Conservation (phyloP, 257 asterid species). For the Petrea volubilis region DNA sequence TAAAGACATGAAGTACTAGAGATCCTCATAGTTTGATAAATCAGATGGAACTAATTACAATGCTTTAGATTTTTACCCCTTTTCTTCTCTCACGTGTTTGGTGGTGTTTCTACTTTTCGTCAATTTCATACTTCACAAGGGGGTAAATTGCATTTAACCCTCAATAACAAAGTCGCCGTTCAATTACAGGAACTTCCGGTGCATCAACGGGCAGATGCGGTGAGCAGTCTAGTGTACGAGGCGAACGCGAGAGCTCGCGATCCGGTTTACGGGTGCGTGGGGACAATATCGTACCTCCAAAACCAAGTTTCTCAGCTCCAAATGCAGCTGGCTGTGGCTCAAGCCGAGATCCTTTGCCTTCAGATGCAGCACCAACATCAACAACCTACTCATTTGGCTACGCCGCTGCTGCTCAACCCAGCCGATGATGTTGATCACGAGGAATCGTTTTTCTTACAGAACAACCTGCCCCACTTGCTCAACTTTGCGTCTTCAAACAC, state of each 20-base stretch:
- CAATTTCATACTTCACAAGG: no score
- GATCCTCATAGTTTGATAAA: no score
- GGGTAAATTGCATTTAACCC: no score
- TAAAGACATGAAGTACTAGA: no score
- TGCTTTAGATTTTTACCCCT: no score
- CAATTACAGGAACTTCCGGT: constrained; percentile 46
- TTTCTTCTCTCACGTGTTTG: no score
- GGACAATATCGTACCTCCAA: constrained; percentile 52
- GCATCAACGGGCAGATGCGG: constrained; percentile 48
- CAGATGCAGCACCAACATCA: constrained; percentile 45
- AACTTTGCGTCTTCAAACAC: constrained; percentile 10
- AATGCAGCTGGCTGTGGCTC: constrained; percentile 59
- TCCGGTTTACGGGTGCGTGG: constrained; percentile 60
- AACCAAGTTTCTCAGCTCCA: constrained; percentile 56
- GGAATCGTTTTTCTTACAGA: constrained; percentile 33
- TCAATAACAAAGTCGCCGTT: no score
- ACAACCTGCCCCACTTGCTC: constrained; percentile 34
- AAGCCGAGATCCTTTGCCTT: constrained; percentile 55
- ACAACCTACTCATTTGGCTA: background rate
- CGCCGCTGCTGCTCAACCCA: background rate
- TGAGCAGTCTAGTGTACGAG: constrained; percentile 58
- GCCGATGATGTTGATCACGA: constrained; percentile 20
- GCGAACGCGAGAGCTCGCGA: constrained; percentile 52
- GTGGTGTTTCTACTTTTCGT: no score
- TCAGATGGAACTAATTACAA: no score